Conservation (phyloP, 1,284 basidiomycete genomes). For the Pseudozyma pruni region DNA sequence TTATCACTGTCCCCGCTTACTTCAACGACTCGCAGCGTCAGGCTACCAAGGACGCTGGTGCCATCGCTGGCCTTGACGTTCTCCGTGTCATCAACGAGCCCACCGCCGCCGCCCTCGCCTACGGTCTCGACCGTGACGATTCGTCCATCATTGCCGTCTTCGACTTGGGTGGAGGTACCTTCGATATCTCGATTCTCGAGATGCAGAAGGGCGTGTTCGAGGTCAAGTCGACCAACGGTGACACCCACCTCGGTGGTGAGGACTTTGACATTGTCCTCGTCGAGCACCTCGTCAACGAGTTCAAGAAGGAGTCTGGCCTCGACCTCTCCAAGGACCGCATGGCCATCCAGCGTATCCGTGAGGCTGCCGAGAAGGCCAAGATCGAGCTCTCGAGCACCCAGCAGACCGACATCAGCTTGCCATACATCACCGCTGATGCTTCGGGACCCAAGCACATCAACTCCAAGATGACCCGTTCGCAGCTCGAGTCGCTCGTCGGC, state of each 20-base stretch:
- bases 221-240: conserved; percentile 96
- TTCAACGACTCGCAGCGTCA: conserved; percentile 97
- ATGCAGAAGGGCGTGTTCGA: conserved; percentile 97
- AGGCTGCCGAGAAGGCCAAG: conserved; percentile 99
- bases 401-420: conserved; percentile 80
- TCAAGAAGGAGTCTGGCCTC: conserved; percentile 67
- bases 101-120: conserved; percentile 92
- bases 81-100: conserved; percentile 99
- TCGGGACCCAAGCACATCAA: conserved; percentile 96
- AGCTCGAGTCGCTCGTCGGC: conserved; percentile 98
- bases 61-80: conserved; percentile 92
- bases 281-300: conserved; percentile 68
- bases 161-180: conserved; percentile 97
- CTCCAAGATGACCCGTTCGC: conserved; percentile 89
- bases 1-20: conserved; percentile 95
- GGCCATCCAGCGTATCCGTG: conserved; percentile 95
- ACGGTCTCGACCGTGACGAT: conserved; percentile 96
- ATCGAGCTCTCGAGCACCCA: conserved; percentile 86
- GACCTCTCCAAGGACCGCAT: conserved; percentile 87
- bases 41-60: conserved; percentile 98
- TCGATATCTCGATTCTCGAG: conserved; percentile 96
- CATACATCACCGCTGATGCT: conserved; percentile 92
- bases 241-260: conserved; percentile 98
- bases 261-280: conserved; percentile 88
- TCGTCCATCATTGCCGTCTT: conserved; percentile 97